Evolutionary conservation across 805 yeast species (phyloP), one percentile per base, ranked within the genome.

Genomic region (Henningerozyma blattae): DNA sequence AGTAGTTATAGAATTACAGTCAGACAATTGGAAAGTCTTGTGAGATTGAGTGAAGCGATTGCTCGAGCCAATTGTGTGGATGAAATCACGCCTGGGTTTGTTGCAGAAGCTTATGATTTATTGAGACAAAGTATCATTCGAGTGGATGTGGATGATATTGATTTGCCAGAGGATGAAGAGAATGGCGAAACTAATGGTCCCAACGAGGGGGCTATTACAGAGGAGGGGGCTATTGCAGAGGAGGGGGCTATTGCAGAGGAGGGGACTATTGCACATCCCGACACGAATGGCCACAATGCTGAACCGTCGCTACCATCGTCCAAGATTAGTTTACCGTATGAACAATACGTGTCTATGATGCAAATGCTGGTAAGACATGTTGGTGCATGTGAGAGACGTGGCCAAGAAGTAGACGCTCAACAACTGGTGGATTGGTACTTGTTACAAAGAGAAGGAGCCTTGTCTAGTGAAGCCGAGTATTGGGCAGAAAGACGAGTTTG

Each of bases 1-100:
- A 75, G 85, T 33, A 80, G 94, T 39, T 89, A 89, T 56, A 68
- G 97, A 56, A 91, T 91, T 47, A 91, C 98, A 0, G 98, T 91
- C 24, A 81, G 98, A 66, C 98, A 91, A 55, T 68, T 91, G 49
- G 98, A 89, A 61, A 79, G 91, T 34, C 73, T 87, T 86, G 79
- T 91, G 44, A 72, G 98, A 52, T 67, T 91, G 38, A 77, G 91
- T 3, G 98, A 91, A 56, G 97, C 95, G 1, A 87, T 91, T 58
- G 97, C 98, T 1, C 70, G 95, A 44, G 96, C 97, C 18, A 91
- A 89, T 58, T 87, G 97, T 59, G 82, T 87, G 15, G 91, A 83
- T 42, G 86, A 76, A 41, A 78, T 86, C 34, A 75, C 89, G 0
- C 83, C 89, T 6, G 68, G 69, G 24, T 83, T 85, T 55, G 97